Conservation (phyloP, 1,284 basidiomycete genomes). For the Phenoliferia sp. region DNA sequence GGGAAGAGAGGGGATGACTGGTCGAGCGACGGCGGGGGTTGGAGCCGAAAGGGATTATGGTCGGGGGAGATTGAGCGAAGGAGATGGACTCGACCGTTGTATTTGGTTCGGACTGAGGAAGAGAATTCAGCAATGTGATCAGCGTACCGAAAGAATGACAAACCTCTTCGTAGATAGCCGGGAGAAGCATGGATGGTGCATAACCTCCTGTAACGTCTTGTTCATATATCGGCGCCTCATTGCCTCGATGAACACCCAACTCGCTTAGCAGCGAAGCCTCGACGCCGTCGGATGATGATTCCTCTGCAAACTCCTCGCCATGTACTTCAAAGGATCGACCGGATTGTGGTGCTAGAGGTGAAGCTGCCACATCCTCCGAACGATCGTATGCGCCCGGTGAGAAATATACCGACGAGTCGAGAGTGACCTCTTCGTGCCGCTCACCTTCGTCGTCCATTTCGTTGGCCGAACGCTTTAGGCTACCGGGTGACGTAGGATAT, state of each 20-base stretch:
- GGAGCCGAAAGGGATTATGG: not conserved
- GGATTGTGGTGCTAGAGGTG: too few relatives aligned
- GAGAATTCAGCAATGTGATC: not conserved
- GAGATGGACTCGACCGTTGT: constrained; percentile 18
- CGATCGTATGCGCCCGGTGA: too few relatives aligned
- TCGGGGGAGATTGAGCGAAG: constrained; percentile 6
- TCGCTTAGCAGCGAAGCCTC: not conserved
- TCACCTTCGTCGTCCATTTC: constrained; percentile 1
- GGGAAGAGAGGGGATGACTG: not conserved
- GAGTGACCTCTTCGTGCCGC: not conserved
- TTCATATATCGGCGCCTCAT: not conserved
- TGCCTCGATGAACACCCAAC: not conserved
- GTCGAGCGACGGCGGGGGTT: not conserved
- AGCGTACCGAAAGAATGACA: not conserved
- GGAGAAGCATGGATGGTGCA: not conserved
- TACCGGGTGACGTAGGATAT: not conserved
- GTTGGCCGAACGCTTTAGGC: constrained; percentile 7
- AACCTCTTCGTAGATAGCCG: not conserved
- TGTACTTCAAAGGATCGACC: too few relatives aligned
- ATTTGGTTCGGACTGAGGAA: constrained; percentile 25
- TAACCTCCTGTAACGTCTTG: not conserved
- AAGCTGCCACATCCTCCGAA: too few relatives aligned
- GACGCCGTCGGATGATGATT: not conserved
- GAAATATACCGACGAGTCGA: not conserved
- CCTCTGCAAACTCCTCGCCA: too few relatives aligned